Evolutionary conservation across 2,329 filamentous ascomycete genomes (phyloP).

Genomic region (Colletotrichum camelliae): DNA sequence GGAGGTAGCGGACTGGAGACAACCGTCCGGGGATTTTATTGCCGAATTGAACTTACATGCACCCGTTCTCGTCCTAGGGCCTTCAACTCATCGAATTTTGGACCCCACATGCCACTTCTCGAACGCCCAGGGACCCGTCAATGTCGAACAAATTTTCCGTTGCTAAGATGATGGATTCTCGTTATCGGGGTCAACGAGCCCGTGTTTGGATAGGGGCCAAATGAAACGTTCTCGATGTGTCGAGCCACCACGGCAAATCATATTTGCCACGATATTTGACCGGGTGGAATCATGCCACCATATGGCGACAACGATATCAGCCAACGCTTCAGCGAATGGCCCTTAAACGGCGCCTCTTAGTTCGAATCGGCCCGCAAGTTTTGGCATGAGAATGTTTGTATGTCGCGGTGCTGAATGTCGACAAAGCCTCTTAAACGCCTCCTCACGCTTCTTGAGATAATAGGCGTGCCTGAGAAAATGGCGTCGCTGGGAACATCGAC

Average conservation of each 20-base stretch:
- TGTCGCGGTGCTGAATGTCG: neutral
- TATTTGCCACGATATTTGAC: neutral
- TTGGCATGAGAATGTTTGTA: neutral
- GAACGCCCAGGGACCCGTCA: neutral
- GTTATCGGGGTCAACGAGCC: neutral
- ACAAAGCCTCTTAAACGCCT: neutral
- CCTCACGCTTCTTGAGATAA: neutral
- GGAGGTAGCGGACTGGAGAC: conserved; percentile 4
- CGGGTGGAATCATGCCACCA: neutral
- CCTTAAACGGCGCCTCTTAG: neutral
- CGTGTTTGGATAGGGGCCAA: conserved; percentile 13
- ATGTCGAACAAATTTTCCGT: conserved; percentile 17
- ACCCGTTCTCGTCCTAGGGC: neutral
- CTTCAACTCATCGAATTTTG: neutral
- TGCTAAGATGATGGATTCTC: conserved; percentile 1
- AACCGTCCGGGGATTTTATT: conserved; percentile 14
- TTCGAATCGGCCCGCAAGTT: neutral
- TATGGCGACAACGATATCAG: neutral
- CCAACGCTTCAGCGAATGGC: neutral
- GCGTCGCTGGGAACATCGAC: neutral
- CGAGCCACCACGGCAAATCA: neutral
- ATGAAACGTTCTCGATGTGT: neutral
- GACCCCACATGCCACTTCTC: conserved; percentile 18
- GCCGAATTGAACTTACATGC: neutral
- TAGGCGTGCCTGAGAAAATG: neutral